These are phyloP conservation scores for Firmiana major DNA, from an alignment of 345 rosid genomes.

Conservation along the genomic window DNA sequence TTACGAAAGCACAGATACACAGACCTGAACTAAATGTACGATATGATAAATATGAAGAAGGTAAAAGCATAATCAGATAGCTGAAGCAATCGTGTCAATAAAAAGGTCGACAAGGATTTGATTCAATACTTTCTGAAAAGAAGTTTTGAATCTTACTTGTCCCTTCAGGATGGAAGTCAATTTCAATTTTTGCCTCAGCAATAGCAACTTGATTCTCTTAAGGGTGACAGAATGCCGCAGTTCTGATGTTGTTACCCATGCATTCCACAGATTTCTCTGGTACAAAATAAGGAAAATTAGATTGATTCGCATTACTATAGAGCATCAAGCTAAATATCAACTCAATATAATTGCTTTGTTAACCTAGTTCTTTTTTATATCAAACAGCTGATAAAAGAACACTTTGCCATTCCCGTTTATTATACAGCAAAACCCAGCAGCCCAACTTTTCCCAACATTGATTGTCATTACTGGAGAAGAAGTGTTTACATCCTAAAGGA, in stretches of 20 bases:
- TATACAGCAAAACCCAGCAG: background rate
- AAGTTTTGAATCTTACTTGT: constrained; percentile 57
- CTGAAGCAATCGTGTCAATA: background rate
- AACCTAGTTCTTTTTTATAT: background rate
- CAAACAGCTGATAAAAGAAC: background rate
- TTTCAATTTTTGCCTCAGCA: constrained; percentile 73
- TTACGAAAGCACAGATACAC: background rate
- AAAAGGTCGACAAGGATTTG: background rate
- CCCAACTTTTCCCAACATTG: background rate
- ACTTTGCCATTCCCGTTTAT: background rate
- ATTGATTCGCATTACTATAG: background rate
- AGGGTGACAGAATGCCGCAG: constrained; percentile 71
- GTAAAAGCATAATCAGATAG: background rate
- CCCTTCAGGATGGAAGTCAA: constrained; percentile 73
- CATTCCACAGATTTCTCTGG: constrained; percentile 77
- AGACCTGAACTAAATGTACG: background rate
- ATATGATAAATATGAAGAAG: background rate
- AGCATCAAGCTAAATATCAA: background rate
- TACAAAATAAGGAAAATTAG: background rate
- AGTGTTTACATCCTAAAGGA: background rate
- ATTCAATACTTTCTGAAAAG: background rate
- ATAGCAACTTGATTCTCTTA: constrained; percentile 66
- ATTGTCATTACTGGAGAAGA: background rate
- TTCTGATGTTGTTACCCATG: constrained; percentile 72
- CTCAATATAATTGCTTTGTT: background rate